phyloP scores from a whole-genome alignment of 2,329 filamentous ascomycete genomes.

The Colletotrichum theobromicola region DNA sequence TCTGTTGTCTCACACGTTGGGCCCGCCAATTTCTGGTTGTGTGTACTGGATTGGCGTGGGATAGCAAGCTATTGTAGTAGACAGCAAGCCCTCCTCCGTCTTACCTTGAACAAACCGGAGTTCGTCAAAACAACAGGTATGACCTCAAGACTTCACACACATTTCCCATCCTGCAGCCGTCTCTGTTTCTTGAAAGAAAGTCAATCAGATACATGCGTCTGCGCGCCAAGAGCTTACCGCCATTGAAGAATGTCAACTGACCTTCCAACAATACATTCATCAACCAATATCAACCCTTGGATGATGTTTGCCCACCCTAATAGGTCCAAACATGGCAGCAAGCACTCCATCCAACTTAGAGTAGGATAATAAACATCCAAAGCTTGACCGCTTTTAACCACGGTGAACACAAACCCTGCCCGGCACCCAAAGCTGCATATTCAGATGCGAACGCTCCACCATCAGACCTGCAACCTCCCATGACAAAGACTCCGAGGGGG shows the following conservation, averaged over 20 bases:
- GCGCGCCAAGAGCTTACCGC: not conserved
- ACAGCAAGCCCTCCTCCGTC: not conserved
- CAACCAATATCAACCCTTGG: not conserved
- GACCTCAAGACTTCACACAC: too few species aligned
- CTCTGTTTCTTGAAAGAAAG: too few species aligned
- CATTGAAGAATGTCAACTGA: not conserved
- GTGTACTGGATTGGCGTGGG: too few species aligned
- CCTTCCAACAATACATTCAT: not conserved
- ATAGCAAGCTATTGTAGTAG: too few species aligned
- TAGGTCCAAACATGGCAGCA: not conserved
- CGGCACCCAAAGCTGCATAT: not conserved
- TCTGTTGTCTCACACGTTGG: too few species aligned
- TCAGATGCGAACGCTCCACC: not conserved
- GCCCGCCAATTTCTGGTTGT: too few species aligned
- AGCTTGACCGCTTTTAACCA: not conserved
- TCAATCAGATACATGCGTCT: too few species aligned
- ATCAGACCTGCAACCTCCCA: not conserved
- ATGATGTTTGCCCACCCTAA: accelerated
- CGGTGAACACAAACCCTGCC: not conserved
- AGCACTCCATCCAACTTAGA: not conserved
- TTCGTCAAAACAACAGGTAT: not conserved
- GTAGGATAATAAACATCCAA: not conserved
- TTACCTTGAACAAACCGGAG: not conserved
- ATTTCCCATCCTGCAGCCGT: too few species aligned
- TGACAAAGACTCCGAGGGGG: not conserved